Conservation (phyloP, 2,329 filamentous ascomycete species). For the Cladophialophora psammophila region DNA sequence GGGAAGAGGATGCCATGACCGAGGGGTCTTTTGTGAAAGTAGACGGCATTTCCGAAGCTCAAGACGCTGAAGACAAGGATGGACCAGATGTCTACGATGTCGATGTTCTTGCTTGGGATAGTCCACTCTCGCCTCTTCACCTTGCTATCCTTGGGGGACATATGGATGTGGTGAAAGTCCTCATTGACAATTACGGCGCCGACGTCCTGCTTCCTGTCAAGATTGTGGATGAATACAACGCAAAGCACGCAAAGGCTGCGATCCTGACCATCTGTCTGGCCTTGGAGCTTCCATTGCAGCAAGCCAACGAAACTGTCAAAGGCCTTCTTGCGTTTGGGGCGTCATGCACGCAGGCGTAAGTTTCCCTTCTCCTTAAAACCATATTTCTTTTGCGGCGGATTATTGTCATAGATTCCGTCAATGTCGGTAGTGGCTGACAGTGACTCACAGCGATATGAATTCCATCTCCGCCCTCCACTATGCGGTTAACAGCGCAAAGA, state of each 20-base stretch:
- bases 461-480: conserved; percentile 72
- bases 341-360: conserved; percentile 70
- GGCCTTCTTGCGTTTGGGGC: conserved; percentile 74
- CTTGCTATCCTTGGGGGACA: conserved; percentile 79
- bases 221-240: conserved; percentile 55
- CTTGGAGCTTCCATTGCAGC: conserved; percentile 66
- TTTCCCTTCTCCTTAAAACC: neutral
- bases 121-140: conserved; percentile 75
- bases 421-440: neutral
- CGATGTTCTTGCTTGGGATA: conserved; percentile 81
- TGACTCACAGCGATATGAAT: conserved; percentile 58
- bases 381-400: neutral
- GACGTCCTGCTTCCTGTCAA: conserved; percentile 80
- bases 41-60: conserved; percentile 46
- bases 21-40: conserved; percentile 81
- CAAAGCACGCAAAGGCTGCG: conserved; percentile 60
- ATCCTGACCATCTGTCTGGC: conserved; percentile 76
- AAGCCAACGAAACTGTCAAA: conserved; percentile 70
- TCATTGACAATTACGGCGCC: conserved; percentile 77
- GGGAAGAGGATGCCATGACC: conserved; percentile 52
- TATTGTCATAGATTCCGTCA: neutral
- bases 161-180: conserved; percentile 69
- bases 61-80: conserved; percentile 63
- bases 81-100: conserved; percentile 83
- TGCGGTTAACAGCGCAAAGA: conserved; percentile 62